Evolutionary conservation across 176 grass and related monocot genomes (phyloP), one percentile per base, ranked within the genome.

Genomic region (Aegilops speltoides): DNA sequence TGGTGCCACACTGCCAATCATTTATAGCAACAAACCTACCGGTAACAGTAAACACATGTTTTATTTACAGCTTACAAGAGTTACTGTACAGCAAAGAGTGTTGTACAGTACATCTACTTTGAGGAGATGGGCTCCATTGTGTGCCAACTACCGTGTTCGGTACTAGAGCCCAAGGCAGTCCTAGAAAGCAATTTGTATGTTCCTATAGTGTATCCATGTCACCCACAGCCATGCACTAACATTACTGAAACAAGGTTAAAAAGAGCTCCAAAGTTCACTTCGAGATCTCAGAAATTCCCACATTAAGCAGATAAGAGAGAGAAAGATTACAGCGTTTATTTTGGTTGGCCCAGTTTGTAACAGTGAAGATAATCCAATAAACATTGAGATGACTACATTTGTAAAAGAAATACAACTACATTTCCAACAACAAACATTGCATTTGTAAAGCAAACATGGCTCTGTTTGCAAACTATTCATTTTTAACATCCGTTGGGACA

Each of bases 21-120:
- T 74, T 87, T 74, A 79, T 45, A 50, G 68, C 41, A 85, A 81
- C 73, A 79, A 37, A 79, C 33, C 57, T 48, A 62, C n/a, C 60
- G 79, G 4, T 72, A 79, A 56, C 67, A 87, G 67, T 34, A 7
- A 60, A 66, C 12, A 50, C 26, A 52, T 40, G 10, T 38, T 29
- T 46, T 32, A 41, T 74, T 83, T 38, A 29, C 56, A 82, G 3
- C 25, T 40, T 31, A 79, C 11, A 84, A 10, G 57, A 60, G 67
- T 87, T 79, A 74, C 26, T 76, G 57, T 76, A 7, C 56, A 76
- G 34, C 16, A 62, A 79, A 74, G 20, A 40, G 37, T 73, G 31
- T 22, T 57, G 37, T 72, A 31, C 40, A 72, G 33, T 40, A 32
- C 6, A 32, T 45, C 41, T 37, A 16, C 67, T 66, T 45, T 66